Base-by-base conservation (phyloP, 768 basidiomycete genomes). In the Guyanaporus albipodus region DNA sequence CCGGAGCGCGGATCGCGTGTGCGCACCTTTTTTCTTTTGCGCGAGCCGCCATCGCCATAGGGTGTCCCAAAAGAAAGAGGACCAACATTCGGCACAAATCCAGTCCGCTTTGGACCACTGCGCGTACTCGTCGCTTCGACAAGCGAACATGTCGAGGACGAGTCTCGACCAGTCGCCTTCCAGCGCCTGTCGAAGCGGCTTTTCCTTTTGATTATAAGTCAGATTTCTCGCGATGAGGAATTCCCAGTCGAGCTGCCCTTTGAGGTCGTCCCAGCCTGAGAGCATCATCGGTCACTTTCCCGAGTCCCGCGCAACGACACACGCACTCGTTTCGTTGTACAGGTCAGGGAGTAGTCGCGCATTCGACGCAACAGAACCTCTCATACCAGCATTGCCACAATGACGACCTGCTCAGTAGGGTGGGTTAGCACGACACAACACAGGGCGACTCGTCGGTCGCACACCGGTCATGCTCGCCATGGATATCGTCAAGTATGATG, bases 251-350 rank as follows among this genome's bases (percentile, higher is more conserved):
- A 41, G 18, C 6, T 0, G 4, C 17, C 38, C 23, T 26, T 32
- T 50, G 6, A 50, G 28, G 22, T 32, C 19, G 8, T 31, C 27
- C 50, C 48, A 52, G 22, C 24, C 50, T 51, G 12, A 49, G 17
- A 31, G 12, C 21, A 19, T 38, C 26, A 14, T 0, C 3, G 15
- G 31, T 2, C 6, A 5, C 9, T 33, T 27, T 32, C 14, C 14
- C 9, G 3, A 32, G n/a, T n/a, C 11, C 6, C 29, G 7, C 12
- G 2, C 6, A n/a, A n/a, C 4, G 10, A 32, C 7, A 32, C 14
- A 32, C 50, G 18, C 14, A 51, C 50, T 38, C 4, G 23, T 49
- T 18, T 37, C 29, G 17, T 49, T 51, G 15, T 15, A 49, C 3
- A 51, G 12, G 3, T 17, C 6, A 0, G 31, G 14, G 6, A 17